Conservation (phyloP, 2,329 filamentous ascomycete genomes). For the Fusarium anthophilum region DNA sequence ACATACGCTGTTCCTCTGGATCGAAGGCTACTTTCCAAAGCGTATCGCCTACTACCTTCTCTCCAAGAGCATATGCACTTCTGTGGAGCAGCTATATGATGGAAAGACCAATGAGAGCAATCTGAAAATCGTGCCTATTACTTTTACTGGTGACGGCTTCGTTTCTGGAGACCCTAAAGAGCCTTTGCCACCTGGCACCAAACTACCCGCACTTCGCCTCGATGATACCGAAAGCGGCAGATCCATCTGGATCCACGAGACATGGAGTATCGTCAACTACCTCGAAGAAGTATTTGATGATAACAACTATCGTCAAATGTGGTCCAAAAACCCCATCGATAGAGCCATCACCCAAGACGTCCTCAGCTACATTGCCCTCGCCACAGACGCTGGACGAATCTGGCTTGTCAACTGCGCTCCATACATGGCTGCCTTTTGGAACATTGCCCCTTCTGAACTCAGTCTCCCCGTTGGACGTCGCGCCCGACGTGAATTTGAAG, state of each 20-base stretch:
- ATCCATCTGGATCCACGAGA: neutral
- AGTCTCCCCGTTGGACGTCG: neutral
- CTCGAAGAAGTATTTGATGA: neutral
- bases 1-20: neutral
- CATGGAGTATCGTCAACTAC: neutral
- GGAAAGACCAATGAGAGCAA: neutral
- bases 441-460: neutral
- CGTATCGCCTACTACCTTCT: neutral
- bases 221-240: neutral
- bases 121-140: neutral
- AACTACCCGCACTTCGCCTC: neutral
- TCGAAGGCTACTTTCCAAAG: constrained; percentile 1
- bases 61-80: neutral
- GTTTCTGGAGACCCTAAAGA: neutral
- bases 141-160: neutral
- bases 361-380: neutral
- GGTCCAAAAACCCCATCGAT: neutral
- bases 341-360: neutral
- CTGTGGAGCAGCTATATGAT: neutral
- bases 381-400: neutral
- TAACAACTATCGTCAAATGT: neutral
- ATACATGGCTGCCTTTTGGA: neutral
- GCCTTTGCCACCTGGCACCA: neutral
- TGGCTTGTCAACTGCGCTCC: neutral
- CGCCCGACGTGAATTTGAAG: neutral